Base-by-base conservation (phyloP, 495 filamentous ascomycete genomes). In the Penicilliopsis zonata region DNA sequence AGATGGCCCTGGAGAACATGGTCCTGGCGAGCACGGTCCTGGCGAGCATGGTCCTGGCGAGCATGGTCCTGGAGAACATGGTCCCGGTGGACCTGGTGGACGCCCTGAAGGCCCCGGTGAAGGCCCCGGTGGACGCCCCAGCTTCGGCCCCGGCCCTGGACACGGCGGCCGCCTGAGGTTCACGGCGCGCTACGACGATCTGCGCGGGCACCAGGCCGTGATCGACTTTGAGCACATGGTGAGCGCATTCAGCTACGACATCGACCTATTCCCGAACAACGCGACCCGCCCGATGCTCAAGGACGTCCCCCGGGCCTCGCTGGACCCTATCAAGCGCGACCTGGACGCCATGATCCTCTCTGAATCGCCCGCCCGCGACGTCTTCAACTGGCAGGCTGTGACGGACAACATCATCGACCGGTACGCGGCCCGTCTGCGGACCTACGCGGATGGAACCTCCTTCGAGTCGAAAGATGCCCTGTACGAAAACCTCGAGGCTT, bases 181-280 rank as follows among this genome's bases (percentile, higher is more conserved):
- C 1, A 50, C 66, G 0, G 52, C 63, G 26, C 63, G 76, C 9
- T 82, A 77, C 44, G 35, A 68, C 15, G 70, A 67, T 0, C 74
- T 82, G 27, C 69, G 70, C 0, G 65, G 63, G 0, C 47, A 52
- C 4, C 53, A 75, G 21, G 67, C 73, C 0, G 30, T 22, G 13
- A 34, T 80, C 18, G 72, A 81, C 48, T 80, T 71, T 37, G 70
- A 73, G 0, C 47, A 62, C 30, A 72, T 81, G 48, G 67, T 80
- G n/a, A 72, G 68, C 0, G 71, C 65, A 1, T 75, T 67, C 37
- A 62, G 58, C 26, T 70, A 75, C 38, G 59, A 55, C 4, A 29
- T 72, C 18, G 67, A 77, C 36, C 37, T 78, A 10, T 72, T 70
- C 42, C 36, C 38, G 1, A 27, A 44, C 1, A 31, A 49, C 19